These are phyloP conservation scores for Lichenothelia convexa DNA, from an alignment of 495 filamentous ascomycete species.

Conservation along the genomic window DNA sequence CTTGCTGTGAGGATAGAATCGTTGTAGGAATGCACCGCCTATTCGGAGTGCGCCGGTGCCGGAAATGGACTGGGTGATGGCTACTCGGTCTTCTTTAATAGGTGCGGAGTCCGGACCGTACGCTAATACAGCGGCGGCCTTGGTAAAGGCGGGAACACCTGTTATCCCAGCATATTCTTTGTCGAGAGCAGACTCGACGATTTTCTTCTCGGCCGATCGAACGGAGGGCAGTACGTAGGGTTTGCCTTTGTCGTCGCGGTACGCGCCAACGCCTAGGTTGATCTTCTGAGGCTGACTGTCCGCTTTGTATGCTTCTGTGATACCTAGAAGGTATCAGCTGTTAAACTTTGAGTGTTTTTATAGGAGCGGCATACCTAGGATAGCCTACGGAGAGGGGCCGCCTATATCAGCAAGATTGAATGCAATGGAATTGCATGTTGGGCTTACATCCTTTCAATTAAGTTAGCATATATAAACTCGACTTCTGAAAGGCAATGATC, in stretches of 20 bases:
- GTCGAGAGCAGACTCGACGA: conserved; percentile 58
- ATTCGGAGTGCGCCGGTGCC: conserved; percentile 92
- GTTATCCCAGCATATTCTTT: conserved; percentile 98
- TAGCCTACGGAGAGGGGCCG: too few relatives aligned
- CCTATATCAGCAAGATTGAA: too few relatives aligned
- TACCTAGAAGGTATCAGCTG: conserved; percentile 32
- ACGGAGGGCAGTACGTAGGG: conserved; percentile 95
- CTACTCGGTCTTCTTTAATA: conserved; percentile 60
- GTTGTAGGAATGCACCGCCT: conserved; percentile 77
- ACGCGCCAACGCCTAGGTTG: conserved; percentile 76
- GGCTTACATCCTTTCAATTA: too few relatives aligned
- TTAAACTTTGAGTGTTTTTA: background rate
- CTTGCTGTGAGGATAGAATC: conserved; percentile 78
- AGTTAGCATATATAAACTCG: background rate
- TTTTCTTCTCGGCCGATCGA: conserved; percentile 67
- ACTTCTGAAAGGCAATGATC: background rate
- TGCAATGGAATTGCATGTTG: too few relatives aligned
- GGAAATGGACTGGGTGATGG: conserved; percentile 94
- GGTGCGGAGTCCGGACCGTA: conserved; percentile 65
- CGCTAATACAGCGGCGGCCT: conserved; percentile 73
- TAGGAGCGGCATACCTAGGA: background rate
- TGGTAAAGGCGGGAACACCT: conserved; percentile 83
- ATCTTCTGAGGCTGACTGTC: conserved; percentile 85
- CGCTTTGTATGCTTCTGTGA: conserved; percentile 98
- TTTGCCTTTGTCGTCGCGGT: conserved; percentile 90